Evolutionary conservation across 306 rosid genomes (phyloP).

Genomic region (Rosa rugosa): DNA sequence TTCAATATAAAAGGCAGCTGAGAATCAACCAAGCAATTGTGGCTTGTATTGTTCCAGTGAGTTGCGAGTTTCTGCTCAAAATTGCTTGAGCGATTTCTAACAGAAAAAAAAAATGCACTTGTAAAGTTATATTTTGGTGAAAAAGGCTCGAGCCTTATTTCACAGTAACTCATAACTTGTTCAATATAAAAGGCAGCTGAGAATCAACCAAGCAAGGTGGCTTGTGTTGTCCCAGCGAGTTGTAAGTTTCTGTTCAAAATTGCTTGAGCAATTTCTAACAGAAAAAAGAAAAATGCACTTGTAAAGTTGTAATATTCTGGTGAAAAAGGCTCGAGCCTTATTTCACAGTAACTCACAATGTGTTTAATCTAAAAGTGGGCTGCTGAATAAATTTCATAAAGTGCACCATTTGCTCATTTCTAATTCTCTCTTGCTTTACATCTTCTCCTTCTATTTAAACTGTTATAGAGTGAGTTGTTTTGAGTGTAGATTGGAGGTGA

Average conservation of each 20-base stretch:
- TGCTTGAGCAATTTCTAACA: neutral
- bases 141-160: neutral
- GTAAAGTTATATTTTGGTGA: neutral
- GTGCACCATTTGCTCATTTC: neutral
- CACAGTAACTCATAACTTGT: neutral
- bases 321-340: neutral
- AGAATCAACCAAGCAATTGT: neutral
- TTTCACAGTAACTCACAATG: neutral
- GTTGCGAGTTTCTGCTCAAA: neutral
- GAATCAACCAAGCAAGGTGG: slow-evolving; percentile 1
- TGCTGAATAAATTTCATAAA: neutral
- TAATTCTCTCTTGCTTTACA: neutral
- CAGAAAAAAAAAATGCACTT: neutral
- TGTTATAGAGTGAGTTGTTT: neutral
- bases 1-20: neutral
- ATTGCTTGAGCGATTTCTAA: neutral
- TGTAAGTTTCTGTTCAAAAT: neutral
- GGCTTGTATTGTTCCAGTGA: neutral
- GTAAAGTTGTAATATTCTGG: neutral
- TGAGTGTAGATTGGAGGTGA: neutral
- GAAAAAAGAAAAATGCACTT: neutral
- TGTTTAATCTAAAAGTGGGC: neutral
- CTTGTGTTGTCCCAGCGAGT: neutral
- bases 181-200: neutral
- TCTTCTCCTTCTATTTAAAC: neutral